These are phyloP conservation scores for Urochloa ruziziensis DNA, from an alignment of 176 grass and related monocot genomes.

Conservation along the genomic window DNA sequence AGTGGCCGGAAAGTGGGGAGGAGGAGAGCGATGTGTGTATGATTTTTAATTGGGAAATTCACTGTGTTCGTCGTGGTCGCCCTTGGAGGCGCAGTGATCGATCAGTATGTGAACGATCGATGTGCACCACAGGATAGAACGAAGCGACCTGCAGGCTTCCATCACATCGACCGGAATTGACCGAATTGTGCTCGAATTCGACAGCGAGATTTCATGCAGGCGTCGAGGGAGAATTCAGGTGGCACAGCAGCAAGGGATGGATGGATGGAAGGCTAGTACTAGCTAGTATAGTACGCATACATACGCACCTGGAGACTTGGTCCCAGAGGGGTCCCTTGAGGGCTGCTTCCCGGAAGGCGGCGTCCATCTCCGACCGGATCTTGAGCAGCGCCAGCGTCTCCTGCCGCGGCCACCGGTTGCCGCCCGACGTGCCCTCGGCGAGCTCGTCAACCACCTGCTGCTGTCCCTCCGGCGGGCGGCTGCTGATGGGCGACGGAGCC, in stretches of 20 bases:
- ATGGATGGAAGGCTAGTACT: too few relatives aligned
- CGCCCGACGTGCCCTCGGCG: conserved; percentile 42
- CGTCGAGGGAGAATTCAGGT: too few relatives aligned
- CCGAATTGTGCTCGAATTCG: conserved; percentile 14
- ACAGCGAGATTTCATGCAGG: conserved; percentile 26
- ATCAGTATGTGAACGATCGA: too few relatives aligned
- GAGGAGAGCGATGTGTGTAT: conserved; percentile 54
- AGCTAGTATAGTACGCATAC: too few relatives aligned
- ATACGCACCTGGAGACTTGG: conserved; percentile 70
- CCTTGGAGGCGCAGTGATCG: neutral
- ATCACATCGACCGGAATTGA: neutral
- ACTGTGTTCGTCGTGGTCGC: conserved; percentile 20
- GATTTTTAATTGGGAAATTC: conserved; percentile 42
- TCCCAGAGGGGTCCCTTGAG: conserved; percentile 93
- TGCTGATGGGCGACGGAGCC: conserved; percentile 69
- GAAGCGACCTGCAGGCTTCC: too few relatives aligned
- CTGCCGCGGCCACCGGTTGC: conserved; percentile 79
- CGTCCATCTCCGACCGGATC: conserved; percentile 76
- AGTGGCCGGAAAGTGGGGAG: neutral
- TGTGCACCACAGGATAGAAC: neutral
- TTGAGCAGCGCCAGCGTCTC: conserved; percentile 88
- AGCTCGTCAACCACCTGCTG: conserved; percentile 33
- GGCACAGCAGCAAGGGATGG: too few relatives aligned
- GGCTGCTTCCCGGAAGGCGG: conserved; percentile 63
- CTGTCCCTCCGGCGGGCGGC: conserved; percentile 37